A percentile compares a stretch with the other conserved stretches of the same genome.
phyloP scores from a whole-genome alignment of 2,329 filamentous ascomycete species.

The Fusarium pseudograminearum region DNA sequence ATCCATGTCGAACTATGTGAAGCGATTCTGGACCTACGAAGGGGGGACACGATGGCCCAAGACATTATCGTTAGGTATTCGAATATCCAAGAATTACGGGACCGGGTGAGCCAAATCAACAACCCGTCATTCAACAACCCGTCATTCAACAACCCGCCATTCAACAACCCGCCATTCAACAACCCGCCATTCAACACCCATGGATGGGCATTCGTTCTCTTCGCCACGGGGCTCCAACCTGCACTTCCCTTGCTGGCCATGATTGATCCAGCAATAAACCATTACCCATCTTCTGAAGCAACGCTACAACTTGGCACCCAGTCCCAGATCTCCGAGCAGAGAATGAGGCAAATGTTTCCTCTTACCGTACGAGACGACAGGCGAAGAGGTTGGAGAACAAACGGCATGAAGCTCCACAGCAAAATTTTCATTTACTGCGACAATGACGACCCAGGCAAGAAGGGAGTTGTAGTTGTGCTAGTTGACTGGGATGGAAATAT shows the following conservation, averaged over 20 bases:
- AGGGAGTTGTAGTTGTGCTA: background rate
- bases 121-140: accelerated
- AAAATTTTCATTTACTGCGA: background rate
- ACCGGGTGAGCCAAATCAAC: background rate
- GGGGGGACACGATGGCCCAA: background rate
- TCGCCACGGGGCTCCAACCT: background rate
- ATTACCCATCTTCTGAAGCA: background rate
- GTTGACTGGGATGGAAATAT: background rate
- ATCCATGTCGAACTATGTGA: background rate
- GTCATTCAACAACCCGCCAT: accelerated
- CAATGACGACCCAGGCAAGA: background rate
- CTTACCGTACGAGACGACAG: background rate
- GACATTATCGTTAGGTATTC: background rate
- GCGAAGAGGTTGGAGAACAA: background rate
- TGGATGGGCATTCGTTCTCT: background rate
- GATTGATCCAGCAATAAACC: background rate
- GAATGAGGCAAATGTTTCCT: background rate
- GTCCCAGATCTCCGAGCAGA: background rate
- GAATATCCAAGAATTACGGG: accelerated
- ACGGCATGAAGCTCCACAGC: background rate
- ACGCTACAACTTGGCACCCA: background rate
- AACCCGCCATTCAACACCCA: accelerated
- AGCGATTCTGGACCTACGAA: background rate
- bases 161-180: accelerated
- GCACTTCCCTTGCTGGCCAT: background rate